These are phyloP conservation scores for Didymella segeticola DNA, from an alignment of 2,329 filamentous ascomycete genomes.

Conservation along the genomic window DNA sequence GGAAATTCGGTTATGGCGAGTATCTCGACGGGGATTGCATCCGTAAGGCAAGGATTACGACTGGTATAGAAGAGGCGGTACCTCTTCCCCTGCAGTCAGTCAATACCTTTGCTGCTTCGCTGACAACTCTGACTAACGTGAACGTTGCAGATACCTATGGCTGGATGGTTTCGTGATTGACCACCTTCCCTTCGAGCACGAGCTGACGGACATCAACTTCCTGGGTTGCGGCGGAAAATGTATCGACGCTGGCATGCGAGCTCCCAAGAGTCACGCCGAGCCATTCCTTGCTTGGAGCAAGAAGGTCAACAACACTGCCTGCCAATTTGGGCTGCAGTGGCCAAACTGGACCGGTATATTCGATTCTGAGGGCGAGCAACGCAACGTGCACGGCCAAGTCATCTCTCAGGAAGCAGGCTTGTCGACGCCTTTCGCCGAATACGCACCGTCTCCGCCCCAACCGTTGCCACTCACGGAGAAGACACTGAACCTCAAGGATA, in stretches of 20 bases:
- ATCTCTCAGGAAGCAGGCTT: slow-evolving; percentile 19
- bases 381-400: slow-evolving; percentile 22
- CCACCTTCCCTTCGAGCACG: slow-evolving; percentile 37
- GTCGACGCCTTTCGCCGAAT: slow-evolving; percentile 17
- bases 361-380: slow-evolving; percentile 29
- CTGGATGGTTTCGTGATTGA: slow-evolving; percentile 46
- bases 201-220: slow-evolving; percentile 31
- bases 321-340: slow-evolving; percentile 34
- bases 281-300: slow-evolving; percentile 25
- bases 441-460: not conserved
- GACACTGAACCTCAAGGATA: slow-evolving; percentile 10
- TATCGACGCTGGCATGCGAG: slow-evolving; percentile 38
- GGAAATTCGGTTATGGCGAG: slow-evolving; percentile 38
- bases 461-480: slow-evolving; percentile 12
- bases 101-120: not conserved
- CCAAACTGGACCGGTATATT: slow-evolving; percentile 37
- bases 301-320: slow-evolving; percentile 23
- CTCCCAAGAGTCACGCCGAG: slow-evolving; percentile 24
- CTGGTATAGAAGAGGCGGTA: slow-evolving; percentile 27
- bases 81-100: slow-evolving; percentile 32
- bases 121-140: not conserved
- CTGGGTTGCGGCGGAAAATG: slow-evolving; percentile 36
- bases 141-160: slow-evolving; percentile 28
- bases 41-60: slow-evolving; percentile 39
- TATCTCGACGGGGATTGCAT: slow-evolving; percentile 44